phyloP scores from a whole-genome alignment of 306 rosid genomes.

The Vigna unguiculata region DNA sequence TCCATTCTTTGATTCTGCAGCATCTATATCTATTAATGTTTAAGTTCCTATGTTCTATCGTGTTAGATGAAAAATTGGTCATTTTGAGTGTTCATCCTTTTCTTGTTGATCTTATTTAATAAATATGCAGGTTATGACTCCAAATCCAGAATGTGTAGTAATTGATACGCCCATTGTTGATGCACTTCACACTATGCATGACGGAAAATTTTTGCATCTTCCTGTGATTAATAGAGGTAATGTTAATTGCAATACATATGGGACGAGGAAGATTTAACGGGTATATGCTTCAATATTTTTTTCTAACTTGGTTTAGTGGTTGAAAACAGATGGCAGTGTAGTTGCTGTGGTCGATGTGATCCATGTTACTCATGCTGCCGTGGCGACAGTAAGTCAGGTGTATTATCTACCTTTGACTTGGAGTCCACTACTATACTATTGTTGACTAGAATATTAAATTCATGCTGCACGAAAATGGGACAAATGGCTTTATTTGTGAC shows the following conservation, averaged over 20 bases:
- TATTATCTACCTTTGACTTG: conserved; percentile 41
- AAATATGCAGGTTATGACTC: conserved; percentile 87
- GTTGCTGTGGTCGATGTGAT: conserved; percentile 92
- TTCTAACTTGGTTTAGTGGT: conserved; percentile 51
- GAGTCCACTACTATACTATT: not conserved
- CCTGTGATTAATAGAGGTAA: conserved; percentile 95
- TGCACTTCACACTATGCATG: conserved; percentile 97
- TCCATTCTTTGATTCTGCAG: conserved; percentile 42
- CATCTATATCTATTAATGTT: conserved; percentile 22
- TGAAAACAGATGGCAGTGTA: conserved; percentile 73
- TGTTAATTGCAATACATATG: conserved; percentile 16
- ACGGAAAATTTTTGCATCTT: conserved; percentile 95
- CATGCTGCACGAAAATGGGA: conserved; percentile 39
- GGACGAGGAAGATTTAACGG: conserved; percentile 21
- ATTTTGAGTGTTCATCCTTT: conserved; percentile 34
- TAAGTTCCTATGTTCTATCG: conserved; percentile 12
- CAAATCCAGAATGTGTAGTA: conserved; percentile 88
- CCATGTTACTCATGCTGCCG: conserved; percentile 97
- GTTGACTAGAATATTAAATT: not conserved
- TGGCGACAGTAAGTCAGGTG: conserved; percentile 84
- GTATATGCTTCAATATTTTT: conserved; percentile 15
- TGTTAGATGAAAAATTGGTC: conserved; percentile 24
- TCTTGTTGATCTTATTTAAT: conserved; percentile 29
- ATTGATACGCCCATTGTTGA: conserved; percentile 94
- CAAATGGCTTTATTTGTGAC: conserved; percentile 21